These are phyloP conservation scores for Fonsecaea multimorphosa DNA, from an alignment of 2,329 filamentous ascomycete genomes.

Conservation along the genomic window DNA sequence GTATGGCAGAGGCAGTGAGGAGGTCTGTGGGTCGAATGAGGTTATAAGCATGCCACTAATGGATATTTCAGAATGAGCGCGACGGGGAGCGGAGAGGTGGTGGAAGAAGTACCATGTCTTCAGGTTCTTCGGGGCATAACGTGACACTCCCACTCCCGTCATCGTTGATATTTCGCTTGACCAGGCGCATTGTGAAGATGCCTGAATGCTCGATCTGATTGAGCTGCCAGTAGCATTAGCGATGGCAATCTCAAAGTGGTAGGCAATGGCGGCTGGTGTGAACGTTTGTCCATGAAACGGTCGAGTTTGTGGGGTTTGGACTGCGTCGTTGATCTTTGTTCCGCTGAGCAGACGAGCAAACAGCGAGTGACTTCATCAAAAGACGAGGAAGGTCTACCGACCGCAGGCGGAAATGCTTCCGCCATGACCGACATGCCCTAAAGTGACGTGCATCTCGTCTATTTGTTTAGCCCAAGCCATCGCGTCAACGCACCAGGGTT, in stretches of 20 bases:
- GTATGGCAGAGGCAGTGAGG: slow-evolving; percentile 69
- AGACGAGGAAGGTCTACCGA: background rate
- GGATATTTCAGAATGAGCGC: slow-evolving; percentile 23
- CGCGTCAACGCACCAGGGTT: background rate
- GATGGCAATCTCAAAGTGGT: background rate
- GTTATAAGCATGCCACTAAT: slow-evolving; percentile 76
- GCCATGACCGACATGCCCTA: slow-evolving; percentile 3
- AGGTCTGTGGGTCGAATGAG: slow-evolving; percentile 70
- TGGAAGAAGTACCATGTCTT: slow-evolving; percentile 68
- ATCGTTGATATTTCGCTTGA: slow-evolving; percentile 70
- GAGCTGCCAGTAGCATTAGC: background rate
- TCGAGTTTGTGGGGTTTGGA: background rate
- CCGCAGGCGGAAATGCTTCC: slow-evolving; percentile 4
- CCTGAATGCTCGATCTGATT: background rate
- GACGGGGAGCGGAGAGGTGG: slow-evolving; percentile 1
- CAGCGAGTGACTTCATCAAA: background rate
- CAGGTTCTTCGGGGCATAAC: slow-evolving; percentile 72
- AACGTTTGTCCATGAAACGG: background rate
- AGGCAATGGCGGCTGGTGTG: background rate
- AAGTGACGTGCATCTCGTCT: slow-evolving; percentile 17
- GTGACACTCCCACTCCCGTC: slow-evolving; percentile 70
- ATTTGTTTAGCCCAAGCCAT: slow-evolving; percentile 14
- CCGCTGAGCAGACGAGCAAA: no score
- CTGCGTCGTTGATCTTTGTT: background rate
- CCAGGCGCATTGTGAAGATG: slow-evolving; percentile 62